Evolutionary conservation across 805 yeast genomes (phyloP), one percentile per base, ranked within the genome.

Genomic region (Myxozyma lipomycoides): DNA sequence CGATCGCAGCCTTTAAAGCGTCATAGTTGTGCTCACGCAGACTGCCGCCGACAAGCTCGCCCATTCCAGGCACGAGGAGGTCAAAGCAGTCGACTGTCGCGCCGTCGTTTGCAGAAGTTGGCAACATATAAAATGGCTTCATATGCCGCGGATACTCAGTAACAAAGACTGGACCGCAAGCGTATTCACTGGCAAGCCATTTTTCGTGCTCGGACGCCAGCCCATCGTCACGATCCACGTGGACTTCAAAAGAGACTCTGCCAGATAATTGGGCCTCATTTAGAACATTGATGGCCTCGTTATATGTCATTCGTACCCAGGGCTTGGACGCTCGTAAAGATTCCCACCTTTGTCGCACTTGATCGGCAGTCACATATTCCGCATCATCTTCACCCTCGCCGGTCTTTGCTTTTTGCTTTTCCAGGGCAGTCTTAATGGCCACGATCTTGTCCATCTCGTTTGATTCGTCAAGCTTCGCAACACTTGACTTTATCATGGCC

Each of bases 21-120:
- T 67, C 74, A 52, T 77, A 70, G 55, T 78, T 69, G 62, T 86
- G 86, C 62, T 91, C 96, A 67, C 99, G 85, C 53, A 93, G 60
- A 0, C 96, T 88, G 0, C 99, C 99, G 1, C 99, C 99, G 5
- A 87, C 82, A 15, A 93, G 71, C 66, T 93, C 99, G 22, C 98
- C 99, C 49, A 93, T 77, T 18, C 83, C 91, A 0, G 99, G 98
- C 18, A 91, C 78, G 3, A 93, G 69, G 43, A 93, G 73, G 64
- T 93, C 99, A 63, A 81, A 93, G 62, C 98, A 90, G 0, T 86
- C 95, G 1, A 87, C 97, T 0, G 96, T 88, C 4, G 68, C 64
- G 0, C 63, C 56, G 18, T 49, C 40, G 7, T 39, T 46, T 70
- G 74, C 12, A 48, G 57, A 46, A 19, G 80, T 77, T 24, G 67